These are phyloP conservation scores for Boehmeria nivea DNA, from an alignment of 306 rosid genomes.

Conservation along the genomic window DNA sequence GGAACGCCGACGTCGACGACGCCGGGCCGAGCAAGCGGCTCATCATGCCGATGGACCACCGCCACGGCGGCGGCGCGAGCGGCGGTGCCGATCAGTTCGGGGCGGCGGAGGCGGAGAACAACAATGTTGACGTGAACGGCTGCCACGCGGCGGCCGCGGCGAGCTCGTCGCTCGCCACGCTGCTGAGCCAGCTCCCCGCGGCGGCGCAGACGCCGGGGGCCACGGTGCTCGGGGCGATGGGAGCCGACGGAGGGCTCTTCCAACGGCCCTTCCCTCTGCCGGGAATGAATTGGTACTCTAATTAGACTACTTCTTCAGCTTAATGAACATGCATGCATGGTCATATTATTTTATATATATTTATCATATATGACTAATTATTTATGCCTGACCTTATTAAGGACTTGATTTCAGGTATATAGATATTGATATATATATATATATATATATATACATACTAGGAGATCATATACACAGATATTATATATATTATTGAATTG, in stretches of 20 bases:
- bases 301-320: conserved; percentile 14
- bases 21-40: conserved; percentile 27
- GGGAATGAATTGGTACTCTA: conserved; percentile 76
- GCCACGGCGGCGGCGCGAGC: no score
- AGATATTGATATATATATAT: background rate
- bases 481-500: background rate
- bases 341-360: background rate
- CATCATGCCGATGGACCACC: conserved; percentile 47
- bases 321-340: background rate
- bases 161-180: conserved; percentile 39
- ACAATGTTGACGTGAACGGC: background rate
- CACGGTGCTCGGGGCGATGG: conserved; percentile 54
- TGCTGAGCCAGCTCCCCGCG: conserved; percentile 66
- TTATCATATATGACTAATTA: background rate
- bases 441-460: background rate
- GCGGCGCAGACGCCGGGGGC: conserved; percentile 39
- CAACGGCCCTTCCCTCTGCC: conserved; percentile 40
- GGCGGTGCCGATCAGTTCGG: no score
- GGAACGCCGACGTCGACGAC: conserved; percentile 42
- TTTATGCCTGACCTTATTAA: no score
- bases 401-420: no score
- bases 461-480: background rate
- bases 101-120: conserved; percentile 14
- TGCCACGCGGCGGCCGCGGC: conserved; percentile 28
- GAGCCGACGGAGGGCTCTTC: conserved; percentile 32